Base-by-base conservation (phyloP, 805 yeast species). In the Barnettozyma sucrosica region DNA sequence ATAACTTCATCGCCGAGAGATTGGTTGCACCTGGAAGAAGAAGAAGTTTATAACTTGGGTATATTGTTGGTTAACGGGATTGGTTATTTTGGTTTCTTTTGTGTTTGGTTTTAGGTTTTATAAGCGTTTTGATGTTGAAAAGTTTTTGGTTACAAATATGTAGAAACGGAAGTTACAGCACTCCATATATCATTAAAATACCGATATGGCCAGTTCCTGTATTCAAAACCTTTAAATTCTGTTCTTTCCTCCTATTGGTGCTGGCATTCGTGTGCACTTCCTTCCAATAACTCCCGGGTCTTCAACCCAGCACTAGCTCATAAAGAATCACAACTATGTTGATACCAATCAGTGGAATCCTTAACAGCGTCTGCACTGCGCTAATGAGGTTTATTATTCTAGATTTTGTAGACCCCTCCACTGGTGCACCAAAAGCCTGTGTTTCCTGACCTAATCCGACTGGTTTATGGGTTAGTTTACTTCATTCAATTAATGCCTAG, bases 351-450 rank as follows among this genome's bases (percentile, higher is more conserved):
- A 86, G 70, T 11, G 92, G 90, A 42, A 88, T 76, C 58, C 95
- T 73, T 71, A 84, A 72, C 48, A 86, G 73, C 3, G 93, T 87
- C 52, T 92, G 77, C 10, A 83, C 78, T 7, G 95, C 89, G 32
- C 83, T 73, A 36, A 86, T 83, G 50, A 86, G 71, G 51, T 80
- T 78, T 33, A 86, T 71, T 38, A 85, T 65, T 55, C 82, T 77
- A 6, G 76, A 65, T 59, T 80, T 82, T 8, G 86, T 72, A 7
- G 80, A 66, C 39, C 67, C 68, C 36, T 74, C 76, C 24, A 67
- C 67, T 2, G 48, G 36, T 26, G 68, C 69, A 7, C 72, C 83
- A 59, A 77, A 79, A 3, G 71, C 73, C 38, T 68, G 65, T 16
- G 49, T 34, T 16, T 65, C 64, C 42, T 68, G 66, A 3, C 72